Base-by-base conservation (phyloP, 2,329 filamentous ascomycete genomes). In the Dryadomyces quercus-mongolicae region DNA sequence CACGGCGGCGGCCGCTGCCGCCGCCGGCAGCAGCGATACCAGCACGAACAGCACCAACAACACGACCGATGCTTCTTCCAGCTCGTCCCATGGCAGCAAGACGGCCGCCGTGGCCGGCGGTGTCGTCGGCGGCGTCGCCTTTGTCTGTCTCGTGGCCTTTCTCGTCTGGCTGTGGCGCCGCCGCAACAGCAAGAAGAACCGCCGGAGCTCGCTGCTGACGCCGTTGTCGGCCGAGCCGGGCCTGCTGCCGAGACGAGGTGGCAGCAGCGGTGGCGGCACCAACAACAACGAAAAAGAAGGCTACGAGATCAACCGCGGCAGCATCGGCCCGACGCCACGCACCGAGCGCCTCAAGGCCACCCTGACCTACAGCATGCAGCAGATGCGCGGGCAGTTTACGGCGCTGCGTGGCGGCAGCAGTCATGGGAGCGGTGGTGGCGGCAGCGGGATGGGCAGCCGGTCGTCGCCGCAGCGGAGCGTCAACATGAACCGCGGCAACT, bases 401-500 rank as follows among this genome's bases (percentile, higher is more conserved):
- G 59, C 61, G 22, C 53, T 69, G 46, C 57, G 68, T 49, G 56
- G 61, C n/a, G 55, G 59, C 31, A 48, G 51, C 3, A 18, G 52
- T 8, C 25, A 31, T 12, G 42, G 18, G n/a, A 50, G 38, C 47
- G 47, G 65, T 5, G 47, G 65, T 5, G 7, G 20, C 25, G 12
- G 12, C 43, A 16, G 3, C 40, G 7, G 13, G 6, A 3, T 10
- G 2, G 20, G 18, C 38, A 31, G 31, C 47, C n/a, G n/a, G n/a
- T n/a, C n/a, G n/a, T n/a, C n/a, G n/a, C n/a, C n/a, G n/a, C n/a
- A 67, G 54, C 66, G 63, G 31, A 67, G 65, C 22, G 71, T 78
- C 34, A 72, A 78, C 55, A 68, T 78, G 58, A 71, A 80, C 63
- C 68, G 74, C 49, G 74, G 75, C 7, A 76, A 74, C 59, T 78